phyloP scores from a whole-genome alignment of 345 rosid species.

The Brassica incana region DNA sequence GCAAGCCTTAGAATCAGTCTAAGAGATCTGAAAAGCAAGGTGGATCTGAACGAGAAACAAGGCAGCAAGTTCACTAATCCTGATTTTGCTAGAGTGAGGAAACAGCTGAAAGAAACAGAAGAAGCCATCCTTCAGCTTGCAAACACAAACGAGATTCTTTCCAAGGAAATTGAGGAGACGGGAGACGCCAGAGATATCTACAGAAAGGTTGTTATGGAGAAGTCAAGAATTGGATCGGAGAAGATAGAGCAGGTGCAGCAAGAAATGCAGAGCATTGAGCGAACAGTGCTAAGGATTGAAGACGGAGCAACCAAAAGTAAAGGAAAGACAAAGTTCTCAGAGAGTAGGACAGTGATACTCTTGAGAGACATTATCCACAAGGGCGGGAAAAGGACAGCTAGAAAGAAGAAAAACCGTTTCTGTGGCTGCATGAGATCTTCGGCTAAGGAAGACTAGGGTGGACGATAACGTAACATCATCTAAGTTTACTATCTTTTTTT shows the following conservation, averaged over 20 bases:
- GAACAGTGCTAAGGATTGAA: constrained; percentile 66
- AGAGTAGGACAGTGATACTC: constrained; percentile 52
- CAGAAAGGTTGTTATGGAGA: constrained; percentile 53
- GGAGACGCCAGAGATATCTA: constrained; percentile 45
- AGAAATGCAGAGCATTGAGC: constrained; percentile 74
- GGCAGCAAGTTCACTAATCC: constrained; percentile 51
- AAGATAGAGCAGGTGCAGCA: constrained; percentile 71
- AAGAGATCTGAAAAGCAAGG: constrained; percentile 66
- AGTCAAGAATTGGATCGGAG: constrained; percentile 64
- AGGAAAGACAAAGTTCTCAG: constrained; percentile 50
- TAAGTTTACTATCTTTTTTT: constrained; percentile 25
- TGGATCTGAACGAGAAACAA: constrained; percentile 58
- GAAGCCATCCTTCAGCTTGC: constrained; percentile 58
- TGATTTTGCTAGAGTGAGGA: constrained; percentile 56
- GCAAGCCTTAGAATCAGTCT: constrained; percentile 56
- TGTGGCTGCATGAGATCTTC: constrained; percentile 73
- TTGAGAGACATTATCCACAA: constrained; percentile 67
- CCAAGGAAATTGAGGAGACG: constrained; percentile 52
- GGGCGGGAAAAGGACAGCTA: constrained; percentile 52
- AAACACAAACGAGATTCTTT: constrained; percentile 53
- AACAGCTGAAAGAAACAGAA: constrained; percentile 66
- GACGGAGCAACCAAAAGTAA: constrained; percentile 55
- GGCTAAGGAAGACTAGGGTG: constrained; percentile 49
- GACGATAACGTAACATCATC: constrained; percentile 25
- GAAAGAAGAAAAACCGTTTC: constrained; percentile 61